A percentile compares a stretch with the other conserved stretches of the same genome.
Evolutionary conservation across 164 flowering plant genomes (phyloP).

Genomic region (Piper betle): DNA sequence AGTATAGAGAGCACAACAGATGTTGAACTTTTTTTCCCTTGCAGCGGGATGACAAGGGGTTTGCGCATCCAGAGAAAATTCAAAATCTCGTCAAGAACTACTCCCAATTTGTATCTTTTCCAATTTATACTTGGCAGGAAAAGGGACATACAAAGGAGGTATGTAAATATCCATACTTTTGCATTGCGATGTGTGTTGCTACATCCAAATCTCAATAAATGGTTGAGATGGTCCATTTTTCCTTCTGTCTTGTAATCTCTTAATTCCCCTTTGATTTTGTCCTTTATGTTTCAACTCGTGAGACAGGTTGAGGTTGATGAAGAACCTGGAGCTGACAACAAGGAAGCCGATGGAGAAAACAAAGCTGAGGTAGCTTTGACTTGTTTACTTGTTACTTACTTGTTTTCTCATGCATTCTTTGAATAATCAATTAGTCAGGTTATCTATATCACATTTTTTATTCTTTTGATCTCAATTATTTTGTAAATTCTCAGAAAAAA

Average conservation of each 20-base stretch:
- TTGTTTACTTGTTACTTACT: too few species aligned
- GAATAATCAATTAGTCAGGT: background rate
- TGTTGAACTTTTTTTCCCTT: background rate
- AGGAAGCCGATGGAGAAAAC: conserved; percentile 45
- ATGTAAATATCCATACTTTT: background rate
- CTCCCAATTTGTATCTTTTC: conserved; percentile 95
- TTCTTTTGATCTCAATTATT: background rate
- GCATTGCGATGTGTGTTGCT: background rate
- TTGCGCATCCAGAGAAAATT: conserved; percentile 85
- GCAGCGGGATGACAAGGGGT: conserved; percentile 80
- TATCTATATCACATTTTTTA: background rate
- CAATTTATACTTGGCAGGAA: conserved; percentile 94
- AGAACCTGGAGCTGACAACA: conserved; percentile 70
- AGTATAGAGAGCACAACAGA: too few species aligned
- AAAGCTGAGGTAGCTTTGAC: conserved; percentile 44
- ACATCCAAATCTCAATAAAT: background rate
- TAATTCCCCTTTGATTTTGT: too few species aligned
- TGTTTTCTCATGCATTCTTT: too few species aligned
- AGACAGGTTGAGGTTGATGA: conserved; percentile 91
- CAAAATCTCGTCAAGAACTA: conserved; percentile 89
- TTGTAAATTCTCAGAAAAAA: conserved; percentile 43
- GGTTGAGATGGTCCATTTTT: too few species aligned
- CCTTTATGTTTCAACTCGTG: background rate
- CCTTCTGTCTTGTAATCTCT: too few species aligned
- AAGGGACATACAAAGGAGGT: conserved; percentile 94